These are phyloP conservation scores for Coffea eugenioides DNA, from an alignment of 257 asterid species.

Conservation along the genomic window DNA sequence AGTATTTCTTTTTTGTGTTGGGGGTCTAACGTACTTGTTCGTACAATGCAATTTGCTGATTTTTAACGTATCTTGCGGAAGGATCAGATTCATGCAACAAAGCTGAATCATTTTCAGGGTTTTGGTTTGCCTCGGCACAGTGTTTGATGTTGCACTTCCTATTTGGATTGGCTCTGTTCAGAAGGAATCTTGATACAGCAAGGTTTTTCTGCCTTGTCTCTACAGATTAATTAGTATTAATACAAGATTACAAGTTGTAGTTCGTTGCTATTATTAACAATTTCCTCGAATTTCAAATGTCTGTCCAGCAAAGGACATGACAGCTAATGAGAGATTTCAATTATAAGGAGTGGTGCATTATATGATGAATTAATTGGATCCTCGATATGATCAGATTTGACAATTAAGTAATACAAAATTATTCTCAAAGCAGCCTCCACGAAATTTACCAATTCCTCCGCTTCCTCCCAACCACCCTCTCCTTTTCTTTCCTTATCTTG, in stretches of 20 bases:
- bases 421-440: slow-evolving; percentile 10
- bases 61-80: background rate
- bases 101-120: slow-evolving; percentile 3
- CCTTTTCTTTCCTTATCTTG: background rate
- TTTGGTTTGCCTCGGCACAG: slow-evolving; percentile 11
- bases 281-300: slow-evolving; percentile 37
- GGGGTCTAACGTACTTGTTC: slow-evolving; percentile 11
- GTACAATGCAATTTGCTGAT: background rate
- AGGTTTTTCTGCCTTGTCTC: slow-evolving; percentile 8
- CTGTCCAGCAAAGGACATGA: slow-evolving; percentile 43
- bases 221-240: background rate
- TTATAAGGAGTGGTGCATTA: slow-evolving; percentile 13
- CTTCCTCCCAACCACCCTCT: too few relatives aligned
- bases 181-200: slow-evolving; percentile 1
- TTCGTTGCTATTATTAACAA: slow-evolving; percentile 21
- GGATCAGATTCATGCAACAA: background rate
- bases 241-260: background rate
- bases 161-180: background rate
- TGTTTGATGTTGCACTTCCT: slow-evolving; percentile 5
- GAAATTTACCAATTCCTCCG: slow-evolving; percentile 11
- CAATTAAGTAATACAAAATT: background rate
- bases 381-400: slow-evolving; percentile 14
- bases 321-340: slow-evolving; percentile 48
- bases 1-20: too few relatives aligned
- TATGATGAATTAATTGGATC: background rate